Percentiles rank a stretch among this genome's conserved stretches.
Conservation (phyloP, 176 grass and related monocot species). For the Avena eriantha region DNA sequence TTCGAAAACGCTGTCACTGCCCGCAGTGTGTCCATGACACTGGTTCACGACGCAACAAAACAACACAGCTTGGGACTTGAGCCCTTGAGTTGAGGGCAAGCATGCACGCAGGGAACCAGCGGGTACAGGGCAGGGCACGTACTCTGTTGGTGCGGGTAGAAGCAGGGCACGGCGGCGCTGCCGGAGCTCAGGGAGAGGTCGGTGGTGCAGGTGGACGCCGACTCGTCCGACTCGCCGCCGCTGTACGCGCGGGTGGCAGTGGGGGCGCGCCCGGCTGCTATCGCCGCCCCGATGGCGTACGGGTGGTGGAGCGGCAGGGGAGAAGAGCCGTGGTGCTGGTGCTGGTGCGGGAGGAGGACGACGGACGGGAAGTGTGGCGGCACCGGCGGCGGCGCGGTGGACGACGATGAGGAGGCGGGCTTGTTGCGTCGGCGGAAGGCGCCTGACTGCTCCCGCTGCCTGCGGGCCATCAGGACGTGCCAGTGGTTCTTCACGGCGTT, state of each 20-base stretch:
- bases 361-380: background rate
- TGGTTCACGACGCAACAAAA: background rate
- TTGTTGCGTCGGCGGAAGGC: slow-evolving; percentile 50
- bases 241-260: slow-evolving; percentile 45
- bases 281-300: background rate
- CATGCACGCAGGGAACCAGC: slow-evolving; percentile 10
- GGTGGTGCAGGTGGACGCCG: slow-evolving; percentile 82
- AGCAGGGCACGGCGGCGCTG: slow-evolving; percentile 39
- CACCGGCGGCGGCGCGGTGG: background rate
- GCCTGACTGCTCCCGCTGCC: slow-evolving; percentile 67
- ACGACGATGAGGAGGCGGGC: slow-evolving; percentile 15
- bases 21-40: background rate
- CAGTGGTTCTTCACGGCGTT: slow-evolving; percentile 98
- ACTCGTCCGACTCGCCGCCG: slow-evolving; percentile 75
- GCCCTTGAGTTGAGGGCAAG: background rate
- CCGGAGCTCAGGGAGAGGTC: slow-evolving; percentile 73
- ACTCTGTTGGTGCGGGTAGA: slow-evolving; percentile 47
- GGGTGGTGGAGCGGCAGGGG: slow-evolving; percentile 10
- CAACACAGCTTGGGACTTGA: background rate
- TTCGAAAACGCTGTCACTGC: background rate
- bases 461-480: slow-evolving; percentile 89
- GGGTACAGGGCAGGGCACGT: background rate
- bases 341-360: slow-evolving; percentile 33
- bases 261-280: background rate
- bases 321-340: background rate